Conservation (phyloP, 2,329 filamentous ascomycete species). For the Curvularia spicifera region DNA sequence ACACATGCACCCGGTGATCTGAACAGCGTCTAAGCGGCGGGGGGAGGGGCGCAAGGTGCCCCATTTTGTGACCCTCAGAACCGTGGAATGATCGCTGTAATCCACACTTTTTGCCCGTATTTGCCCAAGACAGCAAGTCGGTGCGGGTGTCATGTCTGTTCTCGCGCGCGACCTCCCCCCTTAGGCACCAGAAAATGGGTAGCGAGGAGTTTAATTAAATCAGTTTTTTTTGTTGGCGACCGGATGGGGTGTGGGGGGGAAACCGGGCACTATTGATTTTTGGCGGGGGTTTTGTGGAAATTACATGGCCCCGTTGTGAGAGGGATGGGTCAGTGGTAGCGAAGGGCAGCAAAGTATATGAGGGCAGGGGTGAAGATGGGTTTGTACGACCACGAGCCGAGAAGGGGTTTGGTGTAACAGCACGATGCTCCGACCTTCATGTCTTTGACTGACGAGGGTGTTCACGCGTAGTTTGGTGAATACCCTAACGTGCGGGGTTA, state of each 20-base stretch:
- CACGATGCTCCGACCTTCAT: neutral
- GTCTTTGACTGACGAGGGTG: neutral
- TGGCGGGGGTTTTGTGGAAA: slow-evolving; percentile 6
- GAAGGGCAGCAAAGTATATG: slow-evolving; percentile 3
- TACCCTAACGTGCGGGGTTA: slow-evolving; percentile 8
- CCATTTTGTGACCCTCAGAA: neutral
- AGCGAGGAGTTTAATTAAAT: slow-evolving; percentile 6
- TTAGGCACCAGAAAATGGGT: slow-evolving; percentile 1
- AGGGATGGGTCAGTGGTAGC: slow-evolving; percentile 8
- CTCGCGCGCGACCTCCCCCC: slow-evolving; percentile 7
- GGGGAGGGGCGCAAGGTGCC: neutral
- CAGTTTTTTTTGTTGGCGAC: neutral
- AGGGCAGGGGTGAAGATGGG: slow-evolving; percentile 3
- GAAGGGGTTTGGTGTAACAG: neutral
- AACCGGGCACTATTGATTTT: too few species aligned
- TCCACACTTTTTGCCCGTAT: slow-evolving; percentile 14
- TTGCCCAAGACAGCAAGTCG: slow-evolving; percentile 14
- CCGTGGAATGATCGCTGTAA: slow-evolving; percentile 10
- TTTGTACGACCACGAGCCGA: neutral
- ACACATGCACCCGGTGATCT: neutral
- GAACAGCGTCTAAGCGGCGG: neutral
- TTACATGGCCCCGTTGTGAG: slow-evolving; percentile 4
- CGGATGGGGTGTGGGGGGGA: neutral
- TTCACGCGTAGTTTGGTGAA: neutral
- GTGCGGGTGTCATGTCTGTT: slow-evolving; percentile 7